Evolutionary conservation across 2,329 filamentous ascomycete species (phyloP).

Genomic region (Penicillium nordicum): DNA sequence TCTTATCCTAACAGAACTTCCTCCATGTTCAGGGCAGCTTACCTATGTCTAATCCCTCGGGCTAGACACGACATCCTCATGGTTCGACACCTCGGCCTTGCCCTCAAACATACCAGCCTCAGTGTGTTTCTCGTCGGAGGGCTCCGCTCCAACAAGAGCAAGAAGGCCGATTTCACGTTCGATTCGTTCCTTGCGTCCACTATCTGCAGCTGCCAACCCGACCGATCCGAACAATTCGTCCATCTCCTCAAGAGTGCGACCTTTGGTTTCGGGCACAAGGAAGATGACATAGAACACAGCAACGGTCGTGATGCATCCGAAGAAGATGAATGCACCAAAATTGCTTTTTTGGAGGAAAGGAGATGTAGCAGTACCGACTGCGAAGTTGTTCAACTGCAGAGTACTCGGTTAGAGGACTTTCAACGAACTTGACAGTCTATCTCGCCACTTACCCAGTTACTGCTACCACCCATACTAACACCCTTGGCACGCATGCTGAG

Average conservation of each 20-base stretch:
- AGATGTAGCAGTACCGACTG: slow-evolving; percentile 67
- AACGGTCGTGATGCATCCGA: slow-evolving; percentile 49
- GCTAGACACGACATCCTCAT: slow-evolving; percentile 6
- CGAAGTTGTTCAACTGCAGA: slow-evolving; percentile 53
- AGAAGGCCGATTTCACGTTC: slow-evolving; percentile 31
- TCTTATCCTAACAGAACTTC: background rate
- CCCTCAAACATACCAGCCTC: slow-evolving; percentile 2
- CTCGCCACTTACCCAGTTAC: slow-evolving; percentile 33
- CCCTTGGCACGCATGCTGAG: slow-evolving; percentile 64
- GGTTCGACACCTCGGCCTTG: slow-evolving; percentile 1
- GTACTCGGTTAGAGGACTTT: slow-evolving; percentile 1
- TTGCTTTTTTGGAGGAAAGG: slow-evolving; percentile 62
- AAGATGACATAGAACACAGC: slow-evolving; percentile 28
- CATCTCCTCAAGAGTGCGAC: slow-evolving; percentile 40
- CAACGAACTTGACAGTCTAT: background rate
- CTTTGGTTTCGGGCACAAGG: slow-evolving; percentile 37
- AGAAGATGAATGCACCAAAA: slow-evolving; percentile 70
- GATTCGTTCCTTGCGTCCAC: slow-evolving; percentile 25
- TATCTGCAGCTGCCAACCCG: slow-evolving; percentile 28
- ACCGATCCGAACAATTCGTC: slow-evolving; percentile 38
- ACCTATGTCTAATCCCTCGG: background rate
- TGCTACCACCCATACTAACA: slow-evolving; percentile 30
- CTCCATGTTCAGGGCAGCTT: background rate
- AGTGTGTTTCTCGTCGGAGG: slow-evolving; percentile 10
- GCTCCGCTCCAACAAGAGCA: slow-evolving; percentile 27